Conservation (phyloP, 176 grass and related monocot species). For the Paspalum vaginatum region DNA sequence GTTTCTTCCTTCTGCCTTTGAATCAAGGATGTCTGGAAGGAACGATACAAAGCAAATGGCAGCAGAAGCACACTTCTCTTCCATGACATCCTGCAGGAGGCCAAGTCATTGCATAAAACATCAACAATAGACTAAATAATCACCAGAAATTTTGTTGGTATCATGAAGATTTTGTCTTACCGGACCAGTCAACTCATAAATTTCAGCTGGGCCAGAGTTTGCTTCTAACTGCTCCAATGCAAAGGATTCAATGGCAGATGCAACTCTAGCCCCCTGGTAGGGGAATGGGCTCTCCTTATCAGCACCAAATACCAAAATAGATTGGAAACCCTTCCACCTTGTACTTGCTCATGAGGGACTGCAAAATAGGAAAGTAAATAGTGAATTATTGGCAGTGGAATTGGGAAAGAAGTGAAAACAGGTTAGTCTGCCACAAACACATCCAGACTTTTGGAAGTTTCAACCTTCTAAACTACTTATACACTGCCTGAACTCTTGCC, state of each 20-base stretch:
- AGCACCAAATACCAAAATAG: slow-evolving; percentile 97
- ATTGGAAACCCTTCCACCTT: slow-evolving; percentile 94
- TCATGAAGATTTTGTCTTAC: slow-evolving; percentile 50
- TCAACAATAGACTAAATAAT: neutral
- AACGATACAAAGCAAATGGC: slow-evolving; percentile 99
- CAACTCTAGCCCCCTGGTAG: slow-evolving; percentile 79
- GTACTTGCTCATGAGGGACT: slow-evolving; percentile 99
- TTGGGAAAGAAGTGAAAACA: neutral
- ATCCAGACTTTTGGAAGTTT: slow-evolving; percentile 10
- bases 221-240: slow-evolving; percentile 88
- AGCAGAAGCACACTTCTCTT: slow-evolving; percentile 91
- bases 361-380: slow-evolving; percentile 41
- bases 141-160: slow-evolving; percentile 21
- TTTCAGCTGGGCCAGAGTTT: slow-evolving; percentile 81
- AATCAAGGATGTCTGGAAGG: slow-evolving; percentile 98
- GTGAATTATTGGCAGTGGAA: neutral
- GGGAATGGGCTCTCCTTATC: slow-evolving; percentile 81
- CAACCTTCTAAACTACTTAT: slow-evolving; percentile 18
- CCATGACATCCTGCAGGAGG: slow-evolving; percentile 80
- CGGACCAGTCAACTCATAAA: slow-evolving; percentile 71
- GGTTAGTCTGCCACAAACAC: neutral
- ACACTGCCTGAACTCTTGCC: neutral
- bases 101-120: slow-evolving; percentile 30
- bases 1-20: slow-evolving; percentile 95
- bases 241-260: slow-evolving; percentile 84